Conservation (phyloP, 73 alveolate genomes). For the Effrenium voratum region DNA sequence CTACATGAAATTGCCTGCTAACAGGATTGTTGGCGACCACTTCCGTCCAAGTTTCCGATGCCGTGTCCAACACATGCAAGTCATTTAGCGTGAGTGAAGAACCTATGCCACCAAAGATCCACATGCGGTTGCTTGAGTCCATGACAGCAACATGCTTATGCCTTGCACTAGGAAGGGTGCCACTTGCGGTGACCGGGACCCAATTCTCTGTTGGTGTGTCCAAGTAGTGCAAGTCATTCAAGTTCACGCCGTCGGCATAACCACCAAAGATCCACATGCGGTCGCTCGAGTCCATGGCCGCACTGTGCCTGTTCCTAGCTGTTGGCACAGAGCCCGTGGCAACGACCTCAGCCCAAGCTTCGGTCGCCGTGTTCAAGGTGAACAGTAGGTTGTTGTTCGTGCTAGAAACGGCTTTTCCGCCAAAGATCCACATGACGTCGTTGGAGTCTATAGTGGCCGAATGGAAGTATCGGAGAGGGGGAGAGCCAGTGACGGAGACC, state of each 20-base stretch:
- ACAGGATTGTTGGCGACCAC: no score
- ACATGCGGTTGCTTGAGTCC: not conserved
- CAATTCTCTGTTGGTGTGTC: not conserved
- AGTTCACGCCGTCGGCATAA: not conserved
- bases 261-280: conserved; percentile 12
- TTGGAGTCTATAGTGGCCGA: not conserved
- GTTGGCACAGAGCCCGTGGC: not conserved
- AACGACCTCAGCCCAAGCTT: not conserved
- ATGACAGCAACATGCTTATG: not conserved
- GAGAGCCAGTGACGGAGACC: not conserved
- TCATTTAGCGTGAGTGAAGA: not conserved
- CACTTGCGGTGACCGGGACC: not conserved
- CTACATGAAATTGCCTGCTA: no score
- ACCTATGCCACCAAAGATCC: not conserved
- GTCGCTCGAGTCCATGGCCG: not conserved
- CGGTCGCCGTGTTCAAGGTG: not conserved
- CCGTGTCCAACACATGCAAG: not conserved
- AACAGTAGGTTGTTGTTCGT: not conserved
- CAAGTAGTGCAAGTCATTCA: not conserved
- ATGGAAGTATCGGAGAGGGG: not conserved
- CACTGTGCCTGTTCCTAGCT: not conserved
- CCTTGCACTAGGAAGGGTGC: not conserved
- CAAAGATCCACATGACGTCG: not conserved
- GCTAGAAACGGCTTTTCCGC: not conserved
- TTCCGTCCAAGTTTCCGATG: no score